These are phyloP conservation scores for Chaetomium sp. DNA, from an alignment of 2,329 filamentous ascomycete species.

Conservation along the genomic window DNA sequence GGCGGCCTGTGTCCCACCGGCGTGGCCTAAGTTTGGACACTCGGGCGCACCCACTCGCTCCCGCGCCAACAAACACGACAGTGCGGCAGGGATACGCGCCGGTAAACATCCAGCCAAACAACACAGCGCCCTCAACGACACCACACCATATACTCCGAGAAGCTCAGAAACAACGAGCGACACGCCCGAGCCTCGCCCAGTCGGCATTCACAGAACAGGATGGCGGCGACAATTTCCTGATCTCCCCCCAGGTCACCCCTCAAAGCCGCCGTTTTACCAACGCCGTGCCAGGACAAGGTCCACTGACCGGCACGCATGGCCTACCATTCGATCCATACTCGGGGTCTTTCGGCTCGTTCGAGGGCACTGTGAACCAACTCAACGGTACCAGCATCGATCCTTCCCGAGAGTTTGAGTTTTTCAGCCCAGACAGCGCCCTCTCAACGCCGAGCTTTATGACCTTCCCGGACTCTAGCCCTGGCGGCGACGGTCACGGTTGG, in stretches of 20 bases:
- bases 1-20: slow-evolving; percentile 62
- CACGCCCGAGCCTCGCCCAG: slow-evolving; percentile 68
- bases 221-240: slow-evolving; percentile 57
- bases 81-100: slow-evolving; percentile 52
- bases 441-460: slow-evolving; percentile 55
- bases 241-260: slow-evolving; percentile 59
- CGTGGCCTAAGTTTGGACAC: slow-evolving; percentile 84
- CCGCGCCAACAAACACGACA: slow-evolving; percentile 32
- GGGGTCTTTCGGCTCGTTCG: slow-evolving; percentile 49
- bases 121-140: slow-evolving; percentile 58
- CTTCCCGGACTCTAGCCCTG: slow-evolving; percentile 51
- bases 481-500: slow-evolving; percentile 49
- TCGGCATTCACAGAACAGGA: slow-evolving; percentile 35
- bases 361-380: slow-evolving; percentile 49
- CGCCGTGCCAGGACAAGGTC: slow-evolving; percentile 45
- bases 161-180: slow-evolving; percentile 84
- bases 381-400: slow-evolving; percentile 46
- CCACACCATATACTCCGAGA: slow-evolving; percentile 83
- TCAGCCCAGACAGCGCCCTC: slow-evolving; percentile 49
- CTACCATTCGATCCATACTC: slow-evolving; percentile 51
- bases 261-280: slow-evolving; percentile 56
- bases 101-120: slow-evolving; percentile 59
- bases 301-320: slow-evolving; percentile 43
- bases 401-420: slow-evolving; percentile 55
- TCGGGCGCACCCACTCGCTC: slow-evolving; percentile 58